A percentile compares a stretch with the other conserved stretches of the same genome.
Conservation (phyloP, 2,329 filamentous ascomycete genomes). For the Pseudogymnoascus verrucosus region DNA sequence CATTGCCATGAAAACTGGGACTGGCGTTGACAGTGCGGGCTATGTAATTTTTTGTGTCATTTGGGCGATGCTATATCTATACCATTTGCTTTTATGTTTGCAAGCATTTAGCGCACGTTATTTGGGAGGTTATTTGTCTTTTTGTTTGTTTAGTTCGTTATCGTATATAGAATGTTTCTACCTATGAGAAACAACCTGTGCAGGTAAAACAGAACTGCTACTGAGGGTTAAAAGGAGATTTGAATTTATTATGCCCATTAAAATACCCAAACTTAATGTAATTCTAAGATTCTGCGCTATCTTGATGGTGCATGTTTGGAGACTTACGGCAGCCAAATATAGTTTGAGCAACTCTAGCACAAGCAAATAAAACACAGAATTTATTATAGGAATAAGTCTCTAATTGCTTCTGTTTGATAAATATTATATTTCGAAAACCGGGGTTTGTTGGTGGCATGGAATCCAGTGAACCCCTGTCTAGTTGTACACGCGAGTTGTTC, state of each 20-base stretch:
- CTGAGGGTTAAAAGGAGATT: slow-evolving; percentile 3
- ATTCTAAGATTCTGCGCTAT: not conserved
- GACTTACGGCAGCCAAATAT: not conserved
- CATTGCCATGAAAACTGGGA: slow-evolving; percentile 20
- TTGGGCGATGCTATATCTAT: slow-evolving; percentile 5
- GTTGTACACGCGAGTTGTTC: too few relatives aligned
- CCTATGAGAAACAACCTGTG: slow-evolving; percentile 4
- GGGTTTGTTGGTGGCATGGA: not conserved
- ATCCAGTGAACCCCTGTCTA: not conserved
- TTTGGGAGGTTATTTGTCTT: slow-evolving; percentile 2
- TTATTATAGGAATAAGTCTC: not conserved
- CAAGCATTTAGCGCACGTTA: slow-evolving; percentile 10
- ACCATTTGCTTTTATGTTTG: slow-evolving; percentile 7
- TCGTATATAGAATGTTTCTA: slow-evolving; percentile 1
- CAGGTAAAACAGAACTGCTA: slow-evolving; percentile 10
- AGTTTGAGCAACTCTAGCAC: not conserved
- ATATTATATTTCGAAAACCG: not conserved
- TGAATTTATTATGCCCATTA: slow-evolving; percentile 6
- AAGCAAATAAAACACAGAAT: not conserved
- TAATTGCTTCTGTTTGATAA: not conserved
- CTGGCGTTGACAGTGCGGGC: slow-evolving; percentile 3
- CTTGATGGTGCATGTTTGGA: not conserved
- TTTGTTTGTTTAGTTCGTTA: not conserved
- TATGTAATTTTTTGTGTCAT: not conserved
- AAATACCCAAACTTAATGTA: slow-evolving; percentile 7